Evolutionary conservation across 2,329 filamentous ascomycete species (phyloP).

Genomic region (Paramyrothecium roridum): DNA sequence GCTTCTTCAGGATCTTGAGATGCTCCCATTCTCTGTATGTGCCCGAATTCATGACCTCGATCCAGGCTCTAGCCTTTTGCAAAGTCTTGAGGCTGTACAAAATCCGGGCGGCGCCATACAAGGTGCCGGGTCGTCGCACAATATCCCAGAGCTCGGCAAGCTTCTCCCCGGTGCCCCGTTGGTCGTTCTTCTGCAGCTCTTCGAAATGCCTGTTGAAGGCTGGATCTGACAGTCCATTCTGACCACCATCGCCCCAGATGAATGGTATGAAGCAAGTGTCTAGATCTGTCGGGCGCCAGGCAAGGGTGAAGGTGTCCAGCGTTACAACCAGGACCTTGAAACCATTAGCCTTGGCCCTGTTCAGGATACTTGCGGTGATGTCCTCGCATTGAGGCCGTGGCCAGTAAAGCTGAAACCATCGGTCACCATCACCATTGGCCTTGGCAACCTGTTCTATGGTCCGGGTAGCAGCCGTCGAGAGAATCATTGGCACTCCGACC

Average conservation of each 20-base stretch:
- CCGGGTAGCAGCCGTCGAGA: constrained; percentile 61
- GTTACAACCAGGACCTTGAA: constrained; percentile 69
- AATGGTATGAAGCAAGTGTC: constrained; percentile 62
- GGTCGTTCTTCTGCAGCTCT: constrained; percentile 13
- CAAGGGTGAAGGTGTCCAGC: constrained; percentile 66
- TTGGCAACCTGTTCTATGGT: constrained; percentile 65
- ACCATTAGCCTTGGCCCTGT: constrained; percentile 57
- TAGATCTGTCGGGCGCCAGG: constrained; percentile 67
- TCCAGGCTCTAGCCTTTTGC: constrained; percentile 16
- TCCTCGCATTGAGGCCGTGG: constrained; percentile 54
- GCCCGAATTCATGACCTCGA: constrained; percentile 26
- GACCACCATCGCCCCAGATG: constrained; percentile 53
- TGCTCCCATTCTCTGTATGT: constrained; percentile 59
- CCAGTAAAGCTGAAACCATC: constrained; percentile 79
- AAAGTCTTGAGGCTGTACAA: constrained; percentile 4
- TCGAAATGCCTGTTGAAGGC: constrained; percentile 43
- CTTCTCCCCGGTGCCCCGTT: constrained; percentile 6
- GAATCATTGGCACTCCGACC: constrained; percentile 61
- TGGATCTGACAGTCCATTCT: constrained; percentile 64
- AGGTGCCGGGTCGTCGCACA: constrained; percentile 14
- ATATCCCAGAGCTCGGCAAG: constrained; percentile 13
- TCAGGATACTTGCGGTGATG: constrained; percentile 61
- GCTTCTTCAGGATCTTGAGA: constrained; percentile 50
- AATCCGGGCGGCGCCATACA: constrained; percentile 14
- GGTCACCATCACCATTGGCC: constrained; percentile 52